Evolutionary conservation across 768 basidiomycete genomes (phyloP).

Genomic region (Lentinula detonsa): DNA sequence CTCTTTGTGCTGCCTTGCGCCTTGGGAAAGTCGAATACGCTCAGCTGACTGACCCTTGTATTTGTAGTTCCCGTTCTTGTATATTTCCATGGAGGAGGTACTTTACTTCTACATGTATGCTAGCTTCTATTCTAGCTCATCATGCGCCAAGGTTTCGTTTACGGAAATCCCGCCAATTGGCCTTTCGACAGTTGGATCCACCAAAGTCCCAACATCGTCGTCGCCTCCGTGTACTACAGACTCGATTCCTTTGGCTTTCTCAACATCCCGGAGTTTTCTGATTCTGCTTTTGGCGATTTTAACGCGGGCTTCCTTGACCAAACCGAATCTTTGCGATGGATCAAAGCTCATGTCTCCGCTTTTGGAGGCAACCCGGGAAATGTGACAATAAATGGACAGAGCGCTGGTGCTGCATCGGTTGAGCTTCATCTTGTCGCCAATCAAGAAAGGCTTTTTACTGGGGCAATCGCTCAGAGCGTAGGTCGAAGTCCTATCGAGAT

Average conservation of each 20-base stretch:
- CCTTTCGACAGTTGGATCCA: slow-evolving; percentile 63
- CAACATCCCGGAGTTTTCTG: slow-evolving; percentile 38
- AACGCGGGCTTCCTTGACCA: slow-evolving; percentile 58
- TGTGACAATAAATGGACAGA: slow-evolving; percentile 54
- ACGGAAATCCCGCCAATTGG: slow-evolving; percentile 59
- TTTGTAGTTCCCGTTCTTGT: slow-evolving; percentile 12
- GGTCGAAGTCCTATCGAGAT: slow-evolving; percentile 44
- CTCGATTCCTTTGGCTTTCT: slow-evolving; percentile 62
- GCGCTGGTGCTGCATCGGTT: slow-evolving; percentile 50
- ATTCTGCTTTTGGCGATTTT: slow-evolving; percentile 35
- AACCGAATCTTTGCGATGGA: slow-evolving; percentile 31
- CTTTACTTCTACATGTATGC: background rate
- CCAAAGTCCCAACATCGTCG: slow-evolving; percentile 54
- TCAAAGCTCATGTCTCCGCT: slow-evolving; percentile 27
- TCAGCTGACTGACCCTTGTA: background rate
- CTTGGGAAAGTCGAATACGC: too few relatives aligned
- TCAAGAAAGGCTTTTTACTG: slow-evolving; percentile 36
- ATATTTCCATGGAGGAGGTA: slow-evolving; percentile 45
- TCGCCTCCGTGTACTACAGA: slow-evolving; percentile 64
- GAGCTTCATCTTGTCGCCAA: slow-evolving; percentile 52
- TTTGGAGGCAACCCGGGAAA: slow-evolving; percentile 33
- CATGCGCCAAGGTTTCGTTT: slow-evolving; percentile 39
- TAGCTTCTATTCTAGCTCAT: background rate
- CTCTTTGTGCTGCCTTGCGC: background rate
- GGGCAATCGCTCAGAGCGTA: slow-evolving; percentile 59